phyloP scores from a whole-genome alignment of 163 green algal species.

The Scenedesmus sp. region DNA sequence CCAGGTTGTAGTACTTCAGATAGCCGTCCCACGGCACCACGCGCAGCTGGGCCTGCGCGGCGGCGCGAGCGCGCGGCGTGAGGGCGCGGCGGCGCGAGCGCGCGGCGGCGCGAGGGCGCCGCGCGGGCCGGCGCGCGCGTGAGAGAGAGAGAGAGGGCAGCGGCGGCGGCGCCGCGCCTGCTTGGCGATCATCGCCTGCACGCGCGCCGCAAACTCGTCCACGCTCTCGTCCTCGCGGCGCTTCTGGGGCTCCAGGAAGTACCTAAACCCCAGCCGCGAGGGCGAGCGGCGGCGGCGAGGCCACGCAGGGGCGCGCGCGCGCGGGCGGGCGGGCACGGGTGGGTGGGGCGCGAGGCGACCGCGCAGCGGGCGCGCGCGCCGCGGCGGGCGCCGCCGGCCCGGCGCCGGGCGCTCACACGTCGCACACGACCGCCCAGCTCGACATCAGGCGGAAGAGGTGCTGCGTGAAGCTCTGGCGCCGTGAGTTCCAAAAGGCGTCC shows the following conservation, averaged over 20 bases:
- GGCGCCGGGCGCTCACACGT: conserved; percentile 64
- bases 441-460: conserved; percentile 95
- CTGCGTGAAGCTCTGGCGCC: conserved; percentile 87
- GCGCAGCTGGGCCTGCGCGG: conserved; percentile 74
- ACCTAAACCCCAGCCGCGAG: conserved; percentile 45
- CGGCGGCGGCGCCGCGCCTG: conserved; percentile 21
- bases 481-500: conserved; percentile 98
- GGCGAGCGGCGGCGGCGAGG: background rate
- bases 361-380: too few species aligned
- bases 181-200: conserved; percentile 55
- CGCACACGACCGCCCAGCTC: conserved; percentile 94
- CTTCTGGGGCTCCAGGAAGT: conserved; percentile 95
- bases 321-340: background rate
- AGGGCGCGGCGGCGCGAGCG: too few species aligned
- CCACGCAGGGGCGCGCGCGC: background rate
- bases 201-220: conserved; percentile 82
- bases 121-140: too few species aligned
- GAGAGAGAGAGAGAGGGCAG: too few species aligned
- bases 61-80: too few species aligned
- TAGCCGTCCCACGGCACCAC: conserved; percentile 97
- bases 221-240: conserved; percentile 65
- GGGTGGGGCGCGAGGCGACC: background rate
- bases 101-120: too few species aligned
- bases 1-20: conserved; percentile 97
- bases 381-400: too few species aligned